Base-by-base conservation (phyloP, 2,329 filamentous ascomycete genomes). In the Hymenoscyphus infarciens region DNA sequence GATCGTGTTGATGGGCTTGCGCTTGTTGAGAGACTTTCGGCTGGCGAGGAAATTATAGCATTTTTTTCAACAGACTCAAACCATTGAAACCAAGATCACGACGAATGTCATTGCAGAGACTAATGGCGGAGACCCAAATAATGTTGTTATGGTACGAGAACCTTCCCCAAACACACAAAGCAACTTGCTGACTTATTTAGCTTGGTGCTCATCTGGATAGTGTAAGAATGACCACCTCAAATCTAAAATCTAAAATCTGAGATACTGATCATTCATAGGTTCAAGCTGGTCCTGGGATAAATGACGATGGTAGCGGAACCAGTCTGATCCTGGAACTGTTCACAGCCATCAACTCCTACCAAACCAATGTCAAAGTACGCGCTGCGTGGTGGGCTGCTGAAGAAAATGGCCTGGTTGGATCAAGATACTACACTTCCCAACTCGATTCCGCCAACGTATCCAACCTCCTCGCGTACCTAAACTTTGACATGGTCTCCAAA, bases 401-500 rank as follows among this genome's bases (percentile, higher is more conserved):
- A 73, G 85, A 87, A 69, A 84, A 83, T 60, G 86, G 86, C 27
- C 79, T 88, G 16, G 77, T 89, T 13, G 87, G 87, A 42, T 83
- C 82, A 5, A 77, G 79, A 31, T 80, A 82, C 76, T 88, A 87
- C 71, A 81, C 85, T 56, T 74, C 77, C 25, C 74, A 78, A 35
- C 77, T 83, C 7, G 71, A 76, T n/a, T 71, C 76, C 1, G 72
- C 74, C 1, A 83, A 86, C 64, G 78, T 81, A 27, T 76, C 78
- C 54, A 84, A 85, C 73, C 82, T 88, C 67, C 77, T 80, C 5
- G 78, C 86, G 0, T 84, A 86, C 71, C 79, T 87, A 61, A 84
- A 87, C 74, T 86, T 85, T 66, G 85, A 87, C 74, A 87, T 87
- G 85, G 83, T 86, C 70, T 82, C 82, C 2, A 87, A 87, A 76